A percentile compares a stretch with the other conserved stretches of the same genome.
phyloP scores from a whole-genome alignment of 108 stramenopile species.

The Discostella pseudostelligera region DNA sequence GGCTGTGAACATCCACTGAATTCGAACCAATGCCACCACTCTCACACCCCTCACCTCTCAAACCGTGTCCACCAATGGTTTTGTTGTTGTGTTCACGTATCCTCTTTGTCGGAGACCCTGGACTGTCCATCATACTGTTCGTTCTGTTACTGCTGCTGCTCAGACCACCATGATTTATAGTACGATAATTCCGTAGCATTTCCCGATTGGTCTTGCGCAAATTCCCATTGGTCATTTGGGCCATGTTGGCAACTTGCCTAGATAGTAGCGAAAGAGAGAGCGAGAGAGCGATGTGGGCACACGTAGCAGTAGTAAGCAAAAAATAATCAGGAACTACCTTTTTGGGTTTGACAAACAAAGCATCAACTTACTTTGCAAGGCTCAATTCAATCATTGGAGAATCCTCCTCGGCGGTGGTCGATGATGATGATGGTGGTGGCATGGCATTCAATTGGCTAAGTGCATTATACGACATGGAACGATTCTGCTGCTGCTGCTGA shows the following conservation, averaged over 20 bases:
- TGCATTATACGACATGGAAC: not conserved
- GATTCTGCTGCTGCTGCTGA: slow-evolving; percentile 1
- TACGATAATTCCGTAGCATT: slow-evolving; percentile 1
- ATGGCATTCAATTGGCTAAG: not conserved
- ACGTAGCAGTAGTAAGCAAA: too few relatives aligned
- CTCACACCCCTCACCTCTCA: too few relatives aligned
- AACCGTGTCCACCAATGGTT: too few relatives aligned
- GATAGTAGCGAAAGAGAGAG: not conserved
- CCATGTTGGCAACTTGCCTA: not conserved
- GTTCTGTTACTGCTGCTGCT: not conserved
- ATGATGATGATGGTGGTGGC: not conserved
- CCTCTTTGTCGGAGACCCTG: too few relatives aligned
- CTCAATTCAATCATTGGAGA: not conserved
- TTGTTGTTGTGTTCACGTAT: too few relatives aligned
- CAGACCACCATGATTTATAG: not conserved
- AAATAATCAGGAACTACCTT: too few relatives aligned
- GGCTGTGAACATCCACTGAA: not conserved
- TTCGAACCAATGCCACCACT: not conserved
- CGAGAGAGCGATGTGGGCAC: too few relatives aligned
- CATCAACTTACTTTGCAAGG: not conserved
- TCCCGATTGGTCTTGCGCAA: not conserved
- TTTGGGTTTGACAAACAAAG: not conserved
- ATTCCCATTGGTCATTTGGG: slow-evolving; percentile 1
- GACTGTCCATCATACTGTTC: too few relatives aligned
- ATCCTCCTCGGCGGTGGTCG: not conserved